Conservation (phyloP, 1,284 basidiomycete species). For the Ganoderma sinense region DNA sequence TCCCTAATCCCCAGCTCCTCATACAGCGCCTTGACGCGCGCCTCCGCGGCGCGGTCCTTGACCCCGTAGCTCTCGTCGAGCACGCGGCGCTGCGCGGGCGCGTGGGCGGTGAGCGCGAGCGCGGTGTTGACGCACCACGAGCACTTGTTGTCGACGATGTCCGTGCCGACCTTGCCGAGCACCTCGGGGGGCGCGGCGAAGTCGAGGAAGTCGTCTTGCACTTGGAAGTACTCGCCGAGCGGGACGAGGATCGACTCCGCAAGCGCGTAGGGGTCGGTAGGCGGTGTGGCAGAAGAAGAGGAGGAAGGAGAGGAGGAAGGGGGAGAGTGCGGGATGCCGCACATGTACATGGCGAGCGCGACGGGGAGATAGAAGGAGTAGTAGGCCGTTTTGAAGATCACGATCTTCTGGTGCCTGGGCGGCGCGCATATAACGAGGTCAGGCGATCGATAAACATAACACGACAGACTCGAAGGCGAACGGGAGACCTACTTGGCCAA, state of each 20-base stretch:
- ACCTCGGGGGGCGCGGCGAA: conserved; percentile 91
- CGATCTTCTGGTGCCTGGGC: conserved; percentile 88
- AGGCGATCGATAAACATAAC: too few relatives aligned
- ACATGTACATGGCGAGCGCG: conserved; percentile 90
- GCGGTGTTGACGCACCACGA: conserved; percentile 97
- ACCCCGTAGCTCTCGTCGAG: conserved; percentile 89
- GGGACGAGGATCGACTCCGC: conserved; percentile 90
- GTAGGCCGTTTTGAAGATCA: conserved; percentile 97
- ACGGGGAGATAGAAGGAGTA: conserved; percentile 99
- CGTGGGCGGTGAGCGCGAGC: conserved; percentile 66
- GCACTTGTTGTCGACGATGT: conserved; percentile 99
- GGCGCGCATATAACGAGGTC: conserved; percentile 4
- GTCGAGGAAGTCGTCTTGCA: conserved; percentile 98
- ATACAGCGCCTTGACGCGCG: conserved; percentile 81
- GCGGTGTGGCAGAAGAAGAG: too few relatives aligned
- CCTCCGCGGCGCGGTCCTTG: conserved; percentile 74
- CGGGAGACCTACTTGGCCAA: conserved; percentile 68
- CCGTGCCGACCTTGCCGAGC: conserved; percentile 97
- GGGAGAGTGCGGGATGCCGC: conserved; percentile 63
- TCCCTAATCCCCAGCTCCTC: conserved; percentile 74
- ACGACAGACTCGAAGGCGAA: conserved; percentile 26
- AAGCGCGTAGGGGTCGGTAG: conserved; percentile 77
- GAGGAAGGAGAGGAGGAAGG: conserved; percentile 25
- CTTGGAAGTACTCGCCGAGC: conserved; percentile 98
- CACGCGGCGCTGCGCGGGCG: conserved; percentile 61